Evolutionary conservation across 2,329 filamentous ascomycete species (phyloP).

Genomic region (Ophiostoma sp.): DNA sequence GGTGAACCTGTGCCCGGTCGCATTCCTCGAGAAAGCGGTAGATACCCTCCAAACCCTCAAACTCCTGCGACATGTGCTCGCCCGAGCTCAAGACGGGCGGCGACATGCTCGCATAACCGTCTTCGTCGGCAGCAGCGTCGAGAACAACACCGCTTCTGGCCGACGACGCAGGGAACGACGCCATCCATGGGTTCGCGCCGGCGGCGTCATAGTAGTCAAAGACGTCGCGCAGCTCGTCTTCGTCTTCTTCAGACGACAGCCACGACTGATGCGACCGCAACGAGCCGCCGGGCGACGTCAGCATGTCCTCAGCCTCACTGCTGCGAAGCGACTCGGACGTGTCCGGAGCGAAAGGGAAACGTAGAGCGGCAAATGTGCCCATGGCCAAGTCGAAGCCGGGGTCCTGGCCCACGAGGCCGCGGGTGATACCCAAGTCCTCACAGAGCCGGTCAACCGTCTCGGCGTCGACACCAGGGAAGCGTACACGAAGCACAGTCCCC

Average conservation of each 20-base stretch:
- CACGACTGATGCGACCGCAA: conserved; percentile 42
- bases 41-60: conserved; percentile 58
- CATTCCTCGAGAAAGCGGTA: conserved; percentile 61
- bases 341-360: conserved; percentile 81
- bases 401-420: conserved; percentile 79
- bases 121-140: conserved; percentile 38
- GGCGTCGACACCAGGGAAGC: conserved; percentile 88
- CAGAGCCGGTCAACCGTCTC: conserved; percentile 80
- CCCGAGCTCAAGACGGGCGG: conserved; percentile 45
- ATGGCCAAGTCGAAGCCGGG: conserved; percentile 65
- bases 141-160: neutral
- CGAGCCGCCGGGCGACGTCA: conserved; percentile 52
- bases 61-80: conserved; percentile 49
- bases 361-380: conserved; percentile 72
- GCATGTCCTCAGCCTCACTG: neutral
- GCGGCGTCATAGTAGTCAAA: conserved; percentile 14
- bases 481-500: conserved; percentile 69
- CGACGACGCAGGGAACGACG: conserved; percentile 38
- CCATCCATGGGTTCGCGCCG: conserved; percentile 43
- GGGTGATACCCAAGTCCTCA: conserved; percentile 79
- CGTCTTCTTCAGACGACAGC: conserved; percentile 14
- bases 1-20: conserved; percentile 41
- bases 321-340: conserved; percentile 29
- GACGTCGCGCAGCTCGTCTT: conserved; percentile 31
- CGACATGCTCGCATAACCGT: conserved; percentile 54